Evolutionary conservation across 306 rosid species (phyloP).

Genomic region (Fragaria vesca): DNA sequence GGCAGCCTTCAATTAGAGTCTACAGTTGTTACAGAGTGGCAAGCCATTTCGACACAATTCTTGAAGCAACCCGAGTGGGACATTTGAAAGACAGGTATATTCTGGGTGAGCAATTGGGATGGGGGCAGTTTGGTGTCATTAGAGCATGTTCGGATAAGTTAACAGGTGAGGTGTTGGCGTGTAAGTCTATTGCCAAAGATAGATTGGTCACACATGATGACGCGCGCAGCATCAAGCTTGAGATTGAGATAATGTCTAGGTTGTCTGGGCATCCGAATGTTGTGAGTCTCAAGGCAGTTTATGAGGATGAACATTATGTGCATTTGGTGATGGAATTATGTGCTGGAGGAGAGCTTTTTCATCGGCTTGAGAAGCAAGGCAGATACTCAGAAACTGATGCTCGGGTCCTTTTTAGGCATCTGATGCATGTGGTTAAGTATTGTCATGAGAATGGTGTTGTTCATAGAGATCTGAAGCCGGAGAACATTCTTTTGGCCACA

Average conservation of each 20-base stretch:
- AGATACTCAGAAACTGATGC: constrained; percentile 69
- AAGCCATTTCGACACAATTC: constrained; percentile 54
- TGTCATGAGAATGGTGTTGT: constrained; percentile 79
- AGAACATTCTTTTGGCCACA: constrained; percentile 76
- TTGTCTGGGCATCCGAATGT: constrained; percentile 77
- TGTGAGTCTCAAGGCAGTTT: constrained; percentile 82
- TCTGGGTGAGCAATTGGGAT: constrained; percentile 78
- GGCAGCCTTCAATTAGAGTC: constrained; percentile 12
- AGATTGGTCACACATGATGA: constrained; percentile 68
- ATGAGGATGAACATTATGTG: constrained; percentile 71
- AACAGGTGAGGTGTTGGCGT: constrained; percentile 72
- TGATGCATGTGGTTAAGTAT: constrained; percentile 76
- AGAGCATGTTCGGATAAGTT: constrained; percentile 61
- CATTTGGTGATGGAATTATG: constrained; percentile 88
- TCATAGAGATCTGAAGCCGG: constrained; percentile 83
- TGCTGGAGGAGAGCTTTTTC: constrained; percentile 87
- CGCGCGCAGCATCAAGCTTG: constrained; percentile 68
- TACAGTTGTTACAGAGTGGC: constrained; percentile 66
- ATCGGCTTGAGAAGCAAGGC: constrained; percentile 70
- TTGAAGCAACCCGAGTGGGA: constrained; percentile 50
- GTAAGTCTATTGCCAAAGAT: constrained; percentile 83
- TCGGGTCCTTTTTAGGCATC: constrained; percentile 63
- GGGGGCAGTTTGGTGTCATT: constrained; percentile 85
- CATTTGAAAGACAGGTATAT: constrained; percentile 59
- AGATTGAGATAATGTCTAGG: constrained; percentile 78